Evolutionary conservation across 2,329 filamentous ascomycete species (phyloP).

Genomic region (Pseudohalonectria lignicola): DNA sequence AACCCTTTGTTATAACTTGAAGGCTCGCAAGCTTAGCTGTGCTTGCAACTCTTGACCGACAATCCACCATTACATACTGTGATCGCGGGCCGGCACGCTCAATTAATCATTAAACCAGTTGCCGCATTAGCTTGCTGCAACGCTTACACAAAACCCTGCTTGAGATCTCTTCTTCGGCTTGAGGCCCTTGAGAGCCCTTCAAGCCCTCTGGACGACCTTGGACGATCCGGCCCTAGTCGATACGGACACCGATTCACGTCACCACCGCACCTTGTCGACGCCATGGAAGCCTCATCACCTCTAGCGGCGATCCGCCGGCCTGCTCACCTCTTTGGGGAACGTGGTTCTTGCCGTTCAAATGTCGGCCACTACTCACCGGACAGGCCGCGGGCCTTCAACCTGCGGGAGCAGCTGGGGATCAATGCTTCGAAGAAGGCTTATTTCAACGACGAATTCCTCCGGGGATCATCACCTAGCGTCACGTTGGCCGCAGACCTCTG

Average conservation of each 20-base stretch:
- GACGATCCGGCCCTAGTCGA: too few species aligned
- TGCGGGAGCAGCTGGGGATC: slow-evolving; percentile 52
- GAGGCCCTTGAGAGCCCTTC: too few species aligned
- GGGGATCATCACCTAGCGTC: slow-evolving; percentile 80
- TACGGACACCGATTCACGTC: too few species aligned
- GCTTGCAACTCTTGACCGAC: slow-evolving; percentile 1
- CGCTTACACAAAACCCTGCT: too few species aligned
- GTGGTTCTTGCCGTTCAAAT: slow-evolving; percentile 42
- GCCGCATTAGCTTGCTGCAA: slow-evolving; percentile 4
- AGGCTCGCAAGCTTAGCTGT: neutral
- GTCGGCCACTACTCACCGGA: slow-evolving; percentile 34
- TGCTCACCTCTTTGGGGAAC: slow-evolving; percentile 50
- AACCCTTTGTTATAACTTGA: too few species aligned
- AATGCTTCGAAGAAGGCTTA: slow-evolving; percentile 52
- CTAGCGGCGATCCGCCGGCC: slow-evolving; percentile 84
- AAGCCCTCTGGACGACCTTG: too few species aligned
- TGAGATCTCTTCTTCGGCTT: too few species aligned
- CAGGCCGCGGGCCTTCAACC: slow-evolving; percentile 59
- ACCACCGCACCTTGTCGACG: too few species aligned
- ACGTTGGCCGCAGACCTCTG: slow-evolving; percentile 90
- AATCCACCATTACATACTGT: slow-evolving; percentile 1
- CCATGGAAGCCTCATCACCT: slow-evolving; percentile 89
- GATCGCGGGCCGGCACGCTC: slow-evolving; percentile 4
- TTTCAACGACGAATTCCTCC: slow-evolving; percentile 67
- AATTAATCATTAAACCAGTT: slow-evolving; percentile 2